Conservation (phyloP, 768 basidiomycete genomes). For the Mycena venus region DNA sequence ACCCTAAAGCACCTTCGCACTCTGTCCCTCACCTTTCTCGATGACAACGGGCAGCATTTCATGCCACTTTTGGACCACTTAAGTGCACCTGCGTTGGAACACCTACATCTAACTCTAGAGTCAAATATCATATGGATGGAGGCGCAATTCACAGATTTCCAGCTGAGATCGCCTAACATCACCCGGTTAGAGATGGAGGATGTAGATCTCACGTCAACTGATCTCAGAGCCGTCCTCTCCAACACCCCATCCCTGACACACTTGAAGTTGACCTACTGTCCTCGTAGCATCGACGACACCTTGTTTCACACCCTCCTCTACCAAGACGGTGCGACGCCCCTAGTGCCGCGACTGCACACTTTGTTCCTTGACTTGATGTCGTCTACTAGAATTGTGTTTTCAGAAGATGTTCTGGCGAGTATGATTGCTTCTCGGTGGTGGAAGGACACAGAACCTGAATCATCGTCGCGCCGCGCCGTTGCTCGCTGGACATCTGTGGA, state of each 20-base stretch:
- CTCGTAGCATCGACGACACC: not conserved
- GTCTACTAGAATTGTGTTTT: not conserved
- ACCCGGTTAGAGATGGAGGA: not conserved
- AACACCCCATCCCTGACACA: not conserved
- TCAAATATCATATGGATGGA: not conserved
- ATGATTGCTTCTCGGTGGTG: not conserved
- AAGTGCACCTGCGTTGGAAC: not conserved
- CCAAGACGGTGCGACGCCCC: not conserved
- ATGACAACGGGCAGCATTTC: no score
- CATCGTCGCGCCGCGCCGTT: not conserved
- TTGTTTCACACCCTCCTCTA: not conserved
- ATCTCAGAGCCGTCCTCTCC: not conserved
- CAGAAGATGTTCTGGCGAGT: not conserved
- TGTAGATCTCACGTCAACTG: not conserved
- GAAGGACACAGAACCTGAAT: not conserved
- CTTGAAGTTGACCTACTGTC: not conserved
- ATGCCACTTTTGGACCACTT: not conserved
- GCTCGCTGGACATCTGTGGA: not conserved
- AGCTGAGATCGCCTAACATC: not conserved
- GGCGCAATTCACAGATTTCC: not conserved
- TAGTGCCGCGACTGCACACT: not conserved
- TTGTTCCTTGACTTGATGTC: not conserved
- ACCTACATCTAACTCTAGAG: not conserved
- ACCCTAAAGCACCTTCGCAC: not conserved
- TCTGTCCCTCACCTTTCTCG: not conserved